Evolutionary conservation across 2,329 filamentous ascomycete genomes (phyloP), one percentile per base, ranked within the genome.

Genomic region (Exophiala sp.): DNA sequence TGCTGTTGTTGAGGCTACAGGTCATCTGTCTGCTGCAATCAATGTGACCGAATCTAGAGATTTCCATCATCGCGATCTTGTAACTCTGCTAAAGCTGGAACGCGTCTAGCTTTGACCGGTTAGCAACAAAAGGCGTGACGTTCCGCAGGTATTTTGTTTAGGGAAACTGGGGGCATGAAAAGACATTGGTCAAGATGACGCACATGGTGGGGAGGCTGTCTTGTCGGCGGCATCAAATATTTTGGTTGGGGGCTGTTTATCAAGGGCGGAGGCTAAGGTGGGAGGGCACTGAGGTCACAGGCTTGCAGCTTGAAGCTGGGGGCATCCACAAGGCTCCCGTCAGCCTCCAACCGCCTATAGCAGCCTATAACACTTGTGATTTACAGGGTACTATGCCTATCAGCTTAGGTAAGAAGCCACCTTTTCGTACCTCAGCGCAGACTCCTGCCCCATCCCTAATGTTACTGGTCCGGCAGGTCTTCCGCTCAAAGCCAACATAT

Each of bases 141-240:
- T 18, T 37, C 34, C 34, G 34, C 27, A 18, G n/a, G 29, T 35
- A 23, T 35, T 35, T 35, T 35, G 11, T 4, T 37, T 18, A 19
- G 34, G n/a, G 34, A 3, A 24, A 13, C 41, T 3, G 6, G 29
- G 46, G 32, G n/a, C n/a, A n/a, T 16, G 21, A 29, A 10, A 35
- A 41, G 43, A 37, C 46, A 34, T 34, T 41, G 46, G 46, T 21
- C 9, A 44, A 37, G 24, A 44, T 52, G 50, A 52, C 50, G 50
- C 45, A 52, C 40, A 35, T 44, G 50, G 50, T 52, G 50, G 50
- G 39, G 40, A 32, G 42, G 35, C 35, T 38, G 6, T 38, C 14
- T 19, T 4, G 24, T 6, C 24, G 10, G 10, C 5, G 10, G 6
- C 24, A 27, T 10, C 10, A 27, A n/a, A n/a, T n/a, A n/a, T n/a